Conservation (phyloP, 805 yeast species). For the Lipomyces lipofer region DNA sequence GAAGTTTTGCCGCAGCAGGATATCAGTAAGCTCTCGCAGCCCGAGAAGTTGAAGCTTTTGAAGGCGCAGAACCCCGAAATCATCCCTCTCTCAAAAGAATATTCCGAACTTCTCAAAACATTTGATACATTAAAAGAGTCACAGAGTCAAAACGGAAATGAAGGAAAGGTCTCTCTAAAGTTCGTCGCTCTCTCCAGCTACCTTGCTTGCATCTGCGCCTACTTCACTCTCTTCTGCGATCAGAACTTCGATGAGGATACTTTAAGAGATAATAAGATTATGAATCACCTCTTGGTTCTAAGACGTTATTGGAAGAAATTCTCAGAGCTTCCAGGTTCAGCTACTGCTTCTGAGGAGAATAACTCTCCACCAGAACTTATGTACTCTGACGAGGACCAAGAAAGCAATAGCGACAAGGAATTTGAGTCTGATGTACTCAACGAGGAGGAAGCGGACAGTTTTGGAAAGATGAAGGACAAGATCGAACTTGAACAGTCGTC, state of each 20-base stretch:
- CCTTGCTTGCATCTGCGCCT: conserved; percentile 73
- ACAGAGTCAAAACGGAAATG: no score
- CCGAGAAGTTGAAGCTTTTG: conserved; percentile 56
- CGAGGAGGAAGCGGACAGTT: conserved; percentile 5
- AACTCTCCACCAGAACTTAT: conserved; percentile 15
- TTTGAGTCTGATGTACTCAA: conserved; percentile 1
- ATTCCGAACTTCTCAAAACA: conserved; percentile 45
- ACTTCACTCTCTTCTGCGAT: conserved; percentile 71
- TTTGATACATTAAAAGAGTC: conserved; percentile 38
- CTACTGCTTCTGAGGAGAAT: conserved; percentile 11
- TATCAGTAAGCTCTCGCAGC: conserved; percentile 50
- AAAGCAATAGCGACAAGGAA: conserved; percentile 34
- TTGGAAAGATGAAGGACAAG: background rate
- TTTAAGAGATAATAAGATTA: conserved; percentile 80
- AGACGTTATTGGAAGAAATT: conserved; percentile 72
- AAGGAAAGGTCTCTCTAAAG: conserved; percentile 46
- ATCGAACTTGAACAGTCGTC: no score
- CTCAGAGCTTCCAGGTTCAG: conserved; percentile 47
- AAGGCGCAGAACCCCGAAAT: conserved; percentile 78
- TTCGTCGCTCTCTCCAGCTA: conserved; percentile 74
- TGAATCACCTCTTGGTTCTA: conserved; percentile 79
- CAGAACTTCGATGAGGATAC: conserved; percentile 55
- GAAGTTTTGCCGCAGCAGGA: conserved; percentile 47
- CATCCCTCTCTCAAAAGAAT: conserved; percentile 70
- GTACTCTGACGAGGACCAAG: conserved; percentile 34